A percentile compares a stretch with the other conserved stretches of the same genome.
These are phyloP conservation scores for Penicillium argentinense DNA, from an alignment of 495 filamentous ascomycete genomes.

Conservation along the genomic window DNA sequence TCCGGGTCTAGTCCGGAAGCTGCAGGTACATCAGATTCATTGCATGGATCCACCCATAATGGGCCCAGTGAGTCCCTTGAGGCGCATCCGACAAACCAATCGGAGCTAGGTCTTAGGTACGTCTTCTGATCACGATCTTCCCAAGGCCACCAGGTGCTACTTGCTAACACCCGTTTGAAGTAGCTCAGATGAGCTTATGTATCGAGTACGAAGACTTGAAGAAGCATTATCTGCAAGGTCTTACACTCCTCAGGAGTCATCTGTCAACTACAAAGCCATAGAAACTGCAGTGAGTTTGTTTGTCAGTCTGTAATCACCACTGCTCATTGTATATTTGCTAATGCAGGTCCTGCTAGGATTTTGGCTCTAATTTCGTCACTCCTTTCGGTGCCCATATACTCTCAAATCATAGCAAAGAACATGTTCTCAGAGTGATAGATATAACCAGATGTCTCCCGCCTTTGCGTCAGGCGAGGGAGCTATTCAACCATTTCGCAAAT, in stretches of 20 bases:
- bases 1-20: conserved; percentile 4
- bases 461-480: conserved; percentile 17
- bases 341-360: background rate
- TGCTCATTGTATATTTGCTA: background rate
- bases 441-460: conserved; percentile 21
- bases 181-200: conserved; percentile 14
- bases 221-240: conserved; percentile 7
- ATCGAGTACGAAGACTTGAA: conserved; percentile 15
- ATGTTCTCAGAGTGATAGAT: conserved; percentile 2
- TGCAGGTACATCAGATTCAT: background rate
- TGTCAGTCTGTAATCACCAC: background rate
- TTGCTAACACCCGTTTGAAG: conserved; percentile 2
- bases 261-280: background rate
- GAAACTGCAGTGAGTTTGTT: background rate
- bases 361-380: conserved; percentile 11
- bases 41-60: background rate
- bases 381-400: conserved; percentile 12
- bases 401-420: background rate
- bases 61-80: background rate
- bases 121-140: background rate
- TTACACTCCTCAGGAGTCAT: background rate
- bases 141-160: background rate
- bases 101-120: conserved; percentile 3
- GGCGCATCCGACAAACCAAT: background rate
- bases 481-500: conserved; percentile 26